phyloP scores from a whole-genome alignment of 495 filamentous ascomycete genomes.

The Aspergillus incahuasiensis region DNA sequence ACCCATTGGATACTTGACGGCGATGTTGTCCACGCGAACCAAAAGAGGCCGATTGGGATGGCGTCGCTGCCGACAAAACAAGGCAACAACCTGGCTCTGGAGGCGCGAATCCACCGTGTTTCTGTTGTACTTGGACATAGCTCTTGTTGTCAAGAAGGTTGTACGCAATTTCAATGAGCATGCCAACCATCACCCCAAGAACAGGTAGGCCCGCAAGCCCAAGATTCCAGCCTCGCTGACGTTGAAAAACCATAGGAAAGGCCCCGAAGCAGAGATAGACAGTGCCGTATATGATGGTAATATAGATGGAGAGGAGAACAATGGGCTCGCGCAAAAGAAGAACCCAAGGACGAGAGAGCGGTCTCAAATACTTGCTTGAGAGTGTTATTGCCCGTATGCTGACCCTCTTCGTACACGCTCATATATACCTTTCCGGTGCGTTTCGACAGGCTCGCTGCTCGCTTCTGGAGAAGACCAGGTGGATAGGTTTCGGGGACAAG shows the following conservation, averaged over 20 bases:
- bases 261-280: constrained; percentile 83
- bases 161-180: constrained; percentile 57
- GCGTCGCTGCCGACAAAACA: constrained; percentile 35
- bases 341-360: constrained; percentile 44
- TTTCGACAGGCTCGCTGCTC: constrained; percentile 48
- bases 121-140: constrained; percentile 31
- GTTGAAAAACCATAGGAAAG: constrained; percentile 70
- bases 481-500: constrained; percentile 58
- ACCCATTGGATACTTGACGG: constrained; percentile 61
- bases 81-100: constrained; percentile 46
- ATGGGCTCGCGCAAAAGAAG: constrained; percentile 53
- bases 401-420: constrained; percentile 40
- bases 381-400: constrained; percentile 26
- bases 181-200: constrained; percentile 75
- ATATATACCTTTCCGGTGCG: constrained; percentile 53
- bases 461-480: constrained; percentile 52
- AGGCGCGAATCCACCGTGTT: constrained; percentile 36
- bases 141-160: constrained; percentile 45
- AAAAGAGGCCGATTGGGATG: constrained; percentile 52
- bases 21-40: constrained; percentile 67
- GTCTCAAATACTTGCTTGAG: constrained; percentile 36
- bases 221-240: constrained; percentile 67
- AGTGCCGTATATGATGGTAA: constrained; percentile 70
- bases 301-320: constrained; percentile 66
- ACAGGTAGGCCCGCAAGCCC: constrained; percentile 72